phyloP scores from a whole-genome alignment of 2,329 filamentous ascomycete species.

The Ophiosphaerella herpotricha region DNA sequence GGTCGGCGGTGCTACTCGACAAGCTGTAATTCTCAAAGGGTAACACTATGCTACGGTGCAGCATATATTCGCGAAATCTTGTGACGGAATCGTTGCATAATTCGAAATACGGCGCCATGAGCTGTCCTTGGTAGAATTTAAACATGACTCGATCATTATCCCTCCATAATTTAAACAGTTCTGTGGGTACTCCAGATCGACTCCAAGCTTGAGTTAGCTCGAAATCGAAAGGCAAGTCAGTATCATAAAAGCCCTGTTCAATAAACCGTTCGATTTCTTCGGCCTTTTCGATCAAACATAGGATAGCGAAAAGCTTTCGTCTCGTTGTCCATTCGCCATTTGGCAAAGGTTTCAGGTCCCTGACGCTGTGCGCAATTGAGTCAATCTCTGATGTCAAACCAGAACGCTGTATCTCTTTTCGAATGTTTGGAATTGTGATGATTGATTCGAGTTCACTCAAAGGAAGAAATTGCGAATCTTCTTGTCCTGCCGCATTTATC shows the following conservation, averaged over 20 bases:
- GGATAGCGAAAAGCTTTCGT: constrained; percentile 4
- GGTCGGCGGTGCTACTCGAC: too few species aligned
- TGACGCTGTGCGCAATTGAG: background rate
- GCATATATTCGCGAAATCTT: too few species aligned
- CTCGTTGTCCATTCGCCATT: background rate
- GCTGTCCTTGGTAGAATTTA: too few species aligned
- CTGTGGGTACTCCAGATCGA: too few species aligned
- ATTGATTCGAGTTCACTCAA: too few species aligned
- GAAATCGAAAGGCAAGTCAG: constrained; percentile 5
- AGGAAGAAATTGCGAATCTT: too few species aligned
- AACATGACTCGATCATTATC: too few species aligned
- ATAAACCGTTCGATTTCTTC: background rate
- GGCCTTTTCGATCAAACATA: constrained; percentile 2
- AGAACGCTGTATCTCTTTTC: background rate
- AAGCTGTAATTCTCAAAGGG: background rate
- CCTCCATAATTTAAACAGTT: too few species aligned
- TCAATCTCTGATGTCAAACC: background rate
- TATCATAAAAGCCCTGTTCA: background rate
- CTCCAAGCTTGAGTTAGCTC: background rate
- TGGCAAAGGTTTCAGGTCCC: background rate
- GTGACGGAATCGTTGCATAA: too few species aligned
- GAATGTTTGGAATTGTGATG: background rate
- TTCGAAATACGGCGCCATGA: too few species aligned
- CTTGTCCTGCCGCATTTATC: too few species aligned
- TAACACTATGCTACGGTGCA: background rate